phyloP scores from a whole-genome alignment of 306 rosid genomes.

The Fagus crenata region DNA sequence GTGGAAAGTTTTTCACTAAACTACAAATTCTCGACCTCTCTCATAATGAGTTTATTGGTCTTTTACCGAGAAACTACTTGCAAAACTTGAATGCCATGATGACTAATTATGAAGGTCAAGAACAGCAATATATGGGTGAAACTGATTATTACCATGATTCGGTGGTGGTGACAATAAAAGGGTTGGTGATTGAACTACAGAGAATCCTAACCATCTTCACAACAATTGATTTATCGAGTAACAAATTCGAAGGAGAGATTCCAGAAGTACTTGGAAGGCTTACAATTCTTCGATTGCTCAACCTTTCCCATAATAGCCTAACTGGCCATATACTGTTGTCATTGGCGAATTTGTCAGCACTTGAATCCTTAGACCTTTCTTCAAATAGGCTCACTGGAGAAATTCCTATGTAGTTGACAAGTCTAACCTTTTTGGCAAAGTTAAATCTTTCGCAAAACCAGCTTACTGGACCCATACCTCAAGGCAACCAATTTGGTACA shows the following conservation, averaged over 20 bases:
- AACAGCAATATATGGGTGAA: too few relatives aligned
- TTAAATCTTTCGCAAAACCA: slow-evolving; percentile 42
- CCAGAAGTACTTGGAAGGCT: slow-evolving; percentile 31
- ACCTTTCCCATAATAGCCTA: slow-evolving; percentile 37
- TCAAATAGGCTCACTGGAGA: slow-evolving; percentile 17
- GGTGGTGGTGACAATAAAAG: slow-evolving; percentile 30
- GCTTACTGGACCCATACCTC: slow-evolving; percentile 30
- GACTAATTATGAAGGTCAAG: too few relatives aligned
- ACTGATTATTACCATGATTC: background rate
- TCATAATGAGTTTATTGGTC: too few relatives aligned
- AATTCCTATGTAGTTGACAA: slow-evolving; percentile 25
- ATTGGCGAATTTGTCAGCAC: slow-evolving; percentile 17
- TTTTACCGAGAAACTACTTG: too few relatives aligned
- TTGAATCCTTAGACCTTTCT: slow-evolving; percentile 48
- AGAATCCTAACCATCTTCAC: slow-evolving; percentile 26
- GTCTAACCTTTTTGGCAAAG: background rate
- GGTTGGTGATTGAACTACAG: background rate
- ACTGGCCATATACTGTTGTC: slow-evolving; percentile 34
- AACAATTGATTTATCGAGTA: slow-evolving; percentile 42
- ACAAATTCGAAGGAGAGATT: slow-evolving; percentile 38
- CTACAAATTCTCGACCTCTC: too few relatives aligned
- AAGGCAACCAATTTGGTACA: slow-evolving; percentile 38
- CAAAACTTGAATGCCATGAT: too few relatives aligned
- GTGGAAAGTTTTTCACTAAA: too few relatives aligned
- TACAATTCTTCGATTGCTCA: slow-evolving; percentile 28